Evolutionary conservation across 352 stramenopile species (phyloP), one percentile per base, ranked within the genome.

Genomic region (Phytopythium kandeliae): DNA sequence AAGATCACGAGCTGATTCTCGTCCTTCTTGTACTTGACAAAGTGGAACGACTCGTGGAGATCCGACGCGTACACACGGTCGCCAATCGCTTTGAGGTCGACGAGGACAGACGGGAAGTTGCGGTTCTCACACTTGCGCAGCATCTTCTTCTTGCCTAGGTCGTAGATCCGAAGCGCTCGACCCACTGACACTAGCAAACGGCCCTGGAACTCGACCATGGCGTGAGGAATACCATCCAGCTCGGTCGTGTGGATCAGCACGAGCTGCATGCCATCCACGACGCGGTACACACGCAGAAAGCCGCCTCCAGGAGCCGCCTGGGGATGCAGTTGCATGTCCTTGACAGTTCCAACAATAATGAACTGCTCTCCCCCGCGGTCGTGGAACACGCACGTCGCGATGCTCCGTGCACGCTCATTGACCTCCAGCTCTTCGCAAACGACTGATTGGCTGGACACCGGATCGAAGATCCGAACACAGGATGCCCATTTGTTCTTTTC

Each of bases 141-240:
- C 62, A 99, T 82, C 62, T 99, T 99, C 41, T 97, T 97, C 78
- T 99, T 99, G 51, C 97, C 97, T 42, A 99, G 74, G 59, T 99
- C 97, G 73, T 99, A 99, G n/a, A 99, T 92, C 26, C 96, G 86
- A 0, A 99, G 70, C 24, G 77, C 89, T 37, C 84, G 85, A 10
- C 97, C 97, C n/a, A 99, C 86, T 17, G 97, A 98, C 13, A 98
- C 97, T 19, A 99, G 75, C 21, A 99, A 69, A 21, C 96, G 78
- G 21, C 96, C 97, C 60, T 99, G 93, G 67, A 99, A 99, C 55
- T 98, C 93, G 58, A 89, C 96, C 76, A 99, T 89, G 4, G 96
- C 92, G 25, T 98, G 84, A 9, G 97, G 97, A 21, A 98, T 92
- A 49, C 97, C 96, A 30, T 99, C 95, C 22, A 99, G 89, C 56